Conservation (phyloP, 2,329 filamentous ascomycete genomes). For the Rhynchosporium secalis region DNA sequence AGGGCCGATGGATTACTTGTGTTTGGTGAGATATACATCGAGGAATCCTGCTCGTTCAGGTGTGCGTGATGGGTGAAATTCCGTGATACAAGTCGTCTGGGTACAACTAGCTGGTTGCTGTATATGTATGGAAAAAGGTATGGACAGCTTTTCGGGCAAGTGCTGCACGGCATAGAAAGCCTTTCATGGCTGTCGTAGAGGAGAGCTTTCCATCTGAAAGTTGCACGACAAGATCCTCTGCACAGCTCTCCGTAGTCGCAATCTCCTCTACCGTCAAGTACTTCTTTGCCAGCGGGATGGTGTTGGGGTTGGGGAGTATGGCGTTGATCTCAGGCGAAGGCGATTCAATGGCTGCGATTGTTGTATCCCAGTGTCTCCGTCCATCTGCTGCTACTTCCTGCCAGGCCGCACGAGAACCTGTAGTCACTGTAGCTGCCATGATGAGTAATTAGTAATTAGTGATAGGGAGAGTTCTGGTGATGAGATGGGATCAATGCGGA, state of each 20-base stretch:
- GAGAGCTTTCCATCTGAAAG: slow-evolving; percentile 48
- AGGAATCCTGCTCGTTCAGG: slow-evolving; percentile 39
- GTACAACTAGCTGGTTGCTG: slow-evolving; percentile 16
- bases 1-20: slow-evolving; percentile 40
- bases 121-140: not conserved
- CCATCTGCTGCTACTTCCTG: slow-evolving; percentile 48
- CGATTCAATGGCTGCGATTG: slow-evolving; percentile 45
- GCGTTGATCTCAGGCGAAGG: slow-evolving; percentile 42
- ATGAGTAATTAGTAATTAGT: slow-evolving; percentile 7
- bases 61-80: slow-evolving; percentile 42
- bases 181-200: slow-evolving; percentile 48
- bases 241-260: slow-evolving; percentile 49
- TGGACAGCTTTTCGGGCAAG: slow-evolving; percentile 51
- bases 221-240: slow-evolving; percentile 48
- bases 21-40: slow-evolving; percentile 38
- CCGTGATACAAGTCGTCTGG: slow-evolving; percentile 49
- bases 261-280: slow-evolving; percentile 50
- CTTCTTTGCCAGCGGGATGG: slow-evolving; percentile 47
- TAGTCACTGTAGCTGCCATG: slow-evolving; percentile 37
- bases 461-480: not conserved
- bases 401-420: slow-evolving; percentile 43
- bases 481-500: not conserved
- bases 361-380: slow-evolving; percentile 48
- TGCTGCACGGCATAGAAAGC: slow-evolving; percentile 55
- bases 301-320: slow-evolving; percentile 44